phyloP scores from a whole-genome alignment of 257 asterid species.

The Salvia rosmarinus region DNA sequence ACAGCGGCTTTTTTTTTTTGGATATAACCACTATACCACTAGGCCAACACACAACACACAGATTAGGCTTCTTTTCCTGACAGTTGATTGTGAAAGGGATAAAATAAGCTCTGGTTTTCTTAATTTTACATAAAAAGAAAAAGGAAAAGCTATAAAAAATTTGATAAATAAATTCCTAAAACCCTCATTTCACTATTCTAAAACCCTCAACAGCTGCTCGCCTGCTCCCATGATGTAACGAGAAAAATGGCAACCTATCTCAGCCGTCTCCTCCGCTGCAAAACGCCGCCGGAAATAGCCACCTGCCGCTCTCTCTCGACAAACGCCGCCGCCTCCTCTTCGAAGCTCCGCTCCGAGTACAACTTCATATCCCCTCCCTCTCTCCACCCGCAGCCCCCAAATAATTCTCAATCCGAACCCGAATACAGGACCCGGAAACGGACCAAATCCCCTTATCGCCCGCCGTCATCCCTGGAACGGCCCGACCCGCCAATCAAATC shows the following conservation, averaged over 20 bases:
- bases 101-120: too few species aligned
- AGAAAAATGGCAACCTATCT: constrained; percentile 38
- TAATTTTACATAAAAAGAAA: too few species aligned
- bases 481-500: constrained; percentile 50
- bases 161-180: constrained; percentile 15
- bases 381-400: constrained; percentile 51
- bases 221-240: constrained; percentile 2
- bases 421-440: constrained; percentile 34
- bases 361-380: constrained; percentile 71
- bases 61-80: not conserved
- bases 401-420: constrained; percentile 31
- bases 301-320: constrained; percentile 49
- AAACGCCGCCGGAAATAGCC: constrained; percentile 33
- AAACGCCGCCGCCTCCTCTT: constrained; percentile 41
- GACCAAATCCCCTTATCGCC: constrained; percentile 70
- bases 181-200: constrained; percentile 11
- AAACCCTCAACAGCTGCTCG: constrained; percentile 35
- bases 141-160: not conserved
- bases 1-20: too few species aligned
- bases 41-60: too few species aligned
- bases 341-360: constrained; percentile 67
- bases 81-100: too few species aligned
- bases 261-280: constrained; percentile 50
- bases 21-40: too few species aligned
- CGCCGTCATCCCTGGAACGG: constrained; percentile 80